Conservation (phyloP, 352 stramenopile species). For the Phytophthora melonis region DNA sequence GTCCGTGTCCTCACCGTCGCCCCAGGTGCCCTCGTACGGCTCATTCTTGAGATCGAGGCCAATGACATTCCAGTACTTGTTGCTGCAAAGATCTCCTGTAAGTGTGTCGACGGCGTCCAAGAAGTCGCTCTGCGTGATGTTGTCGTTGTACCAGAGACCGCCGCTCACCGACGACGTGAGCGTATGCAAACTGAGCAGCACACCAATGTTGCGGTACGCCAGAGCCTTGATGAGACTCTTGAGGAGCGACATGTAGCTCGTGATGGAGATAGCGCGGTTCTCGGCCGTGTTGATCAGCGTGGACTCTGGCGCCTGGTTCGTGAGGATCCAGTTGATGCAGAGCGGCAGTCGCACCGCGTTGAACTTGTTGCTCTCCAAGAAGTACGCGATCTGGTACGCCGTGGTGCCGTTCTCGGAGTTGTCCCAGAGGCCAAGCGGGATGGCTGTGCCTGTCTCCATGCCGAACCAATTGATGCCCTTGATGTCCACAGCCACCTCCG, state of each 20-base stretch:
- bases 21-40: slow-evolving; percentile 57
- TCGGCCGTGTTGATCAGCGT: slow-evolving; percentile 54
- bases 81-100: slow-evolving; percentile 54
- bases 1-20: slow-evolving; percentile 48
- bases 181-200: slow-evolving; percentile 60
- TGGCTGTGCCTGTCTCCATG: slow-evolving; percentile 62
- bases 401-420: slow-evolving; percentile 70
- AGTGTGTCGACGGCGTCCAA: slow-evolving; percentile 56
- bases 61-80: slow-evolving; percentile 82
- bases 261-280: slow-evolving; percentile 66
- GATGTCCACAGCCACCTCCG: slow-evolving; percentile 57
- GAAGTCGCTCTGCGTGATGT: slow-evolving; percentile 47
- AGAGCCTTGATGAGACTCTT: slow-evolving; percentile 53
- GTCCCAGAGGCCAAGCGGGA: slow-evolving; percentile 71
- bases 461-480: slow-evolving; percentile 82
- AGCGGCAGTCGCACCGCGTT: slow-evolving; percentile 53
- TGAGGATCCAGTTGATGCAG: slow-evolving; percentile 62
- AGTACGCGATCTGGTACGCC: slow-evolving; percentile 51
- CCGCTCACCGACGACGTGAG: slow-evolving; percentile 39
- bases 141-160: slow-evolving; percentile 53
- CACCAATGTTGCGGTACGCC: slow-evolving; percentile 40
- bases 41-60: slow-evolving; percentile 81
- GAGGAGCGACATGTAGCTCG: slow-evolving; percentile 58
- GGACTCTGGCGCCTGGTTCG: slow-evolving; percentile 56
- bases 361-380: slow-evolving; percentile 56